These are phyloP conservation scores for Clonostachys rhizophaga DNA, from an alignment of 2,329 filamentous ascomycete species.

Conservation along the genomic window DNA sequence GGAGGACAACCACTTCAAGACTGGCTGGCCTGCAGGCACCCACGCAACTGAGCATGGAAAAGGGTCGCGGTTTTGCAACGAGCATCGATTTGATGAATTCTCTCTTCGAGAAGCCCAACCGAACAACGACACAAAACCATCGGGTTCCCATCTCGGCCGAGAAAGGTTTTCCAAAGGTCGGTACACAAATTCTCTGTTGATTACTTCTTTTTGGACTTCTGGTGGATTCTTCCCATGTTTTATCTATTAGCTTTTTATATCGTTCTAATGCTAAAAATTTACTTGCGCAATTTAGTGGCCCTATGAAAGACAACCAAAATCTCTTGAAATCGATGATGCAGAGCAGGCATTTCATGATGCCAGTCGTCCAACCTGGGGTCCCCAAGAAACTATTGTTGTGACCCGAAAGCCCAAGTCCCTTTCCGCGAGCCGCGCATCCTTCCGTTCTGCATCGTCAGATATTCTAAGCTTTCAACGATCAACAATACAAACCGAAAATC, in stretches of 20 bases:
- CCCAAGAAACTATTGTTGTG: conserved; percentile 68
- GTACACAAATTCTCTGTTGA: conserved; percentile 46
- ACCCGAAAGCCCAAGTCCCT: conserved; percentile 28
- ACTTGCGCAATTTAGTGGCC: conserved; percentile 64
- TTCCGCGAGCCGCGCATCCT: background rate
- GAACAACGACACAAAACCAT: conserved; percentile 42
- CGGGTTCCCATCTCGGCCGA: conserved; percentile 41
- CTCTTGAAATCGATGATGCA: conserved; percentile 55
- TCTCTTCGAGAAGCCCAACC: conserved; percentile 72
- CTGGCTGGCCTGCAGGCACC: conserved; percentile 17
- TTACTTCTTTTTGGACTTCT: conserved; percentile 4
- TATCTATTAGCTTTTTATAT: conserved; percentile 21
- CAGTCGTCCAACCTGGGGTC: conserved; percentile 76
- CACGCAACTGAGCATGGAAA: conserved; percentile 27
- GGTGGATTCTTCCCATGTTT: conserved; percentile 4
- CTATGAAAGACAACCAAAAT: conserved; percentile 75
- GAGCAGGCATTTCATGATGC: conserved; percentile 68
- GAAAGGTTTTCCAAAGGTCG: conserved; percentile 83
- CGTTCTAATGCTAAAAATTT: conserved; percentile 39
- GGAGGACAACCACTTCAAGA: conserved; percentile 19
- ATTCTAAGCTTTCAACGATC: conserved; percentile 24
- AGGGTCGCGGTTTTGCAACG: conserved; percentile 69
- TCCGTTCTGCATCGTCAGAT: conserved; percentile 9
- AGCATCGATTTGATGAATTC: conserved; percentile 97
- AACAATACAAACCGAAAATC: conserved; percentile 57